These are phyloP conservation scores for Candida yuanshanica DNA, from an alignment of 805 yeast genomes.

Conservation along the genomic window DNA sequence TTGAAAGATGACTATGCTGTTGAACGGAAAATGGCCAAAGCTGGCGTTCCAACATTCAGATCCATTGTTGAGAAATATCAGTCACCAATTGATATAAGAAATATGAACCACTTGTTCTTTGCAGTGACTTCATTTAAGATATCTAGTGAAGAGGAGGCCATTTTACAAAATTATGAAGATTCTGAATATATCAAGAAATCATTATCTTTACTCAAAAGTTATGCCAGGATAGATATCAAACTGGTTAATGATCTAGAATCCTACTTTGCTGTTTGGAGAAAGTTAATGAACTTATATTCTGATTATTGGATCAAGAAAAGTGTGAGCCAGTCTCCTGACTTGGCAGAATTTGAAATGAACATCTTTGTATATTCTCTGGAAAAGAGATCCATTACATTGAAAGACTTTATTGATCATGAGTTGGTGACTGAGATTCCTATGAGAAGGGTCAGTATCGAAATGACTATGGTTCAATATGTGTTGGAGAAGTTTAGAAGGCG, in stretches of 20 bases:
- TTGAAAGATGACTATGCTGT: not conserved
- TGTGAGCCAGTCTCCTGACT: not conserved
- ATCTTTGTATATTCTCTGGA: constrained; percentile 3
- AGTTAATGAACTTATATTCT: constrained; percentile 3
- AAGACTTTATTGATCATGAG: constrained; percentile 3
- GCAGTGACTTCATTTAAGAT: not conserved
- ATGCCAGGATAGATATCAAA: not conserved
- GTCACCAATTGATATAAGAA: not conserved
- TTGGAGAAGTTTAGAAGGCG: not conserved
- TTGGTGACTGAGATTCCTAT: not conserved
- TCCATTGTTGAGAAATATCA: not conserved
- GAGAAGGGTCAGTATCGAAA: not conserved
- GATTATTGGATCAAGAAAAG: constrained; percentile 1
- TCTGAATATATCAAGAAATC: not conserved
- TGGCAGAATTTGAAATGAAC: constrained; percentile 3
- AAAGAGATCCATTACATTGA: not conserved
- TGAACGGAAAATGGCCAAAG: constrained; percentile 3
- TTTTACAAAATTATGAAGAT: not conserved
- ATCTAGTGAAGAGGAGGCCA: not conserved
- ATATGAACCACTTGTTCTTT: constrained; percentile 1
- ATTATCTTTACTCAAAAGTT: not conserved
- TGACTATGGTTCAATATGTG: not conserved
- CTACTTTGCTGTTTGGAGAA: constrained; percentile 4
- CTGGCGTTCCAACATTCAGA: constrained; percentile 2
- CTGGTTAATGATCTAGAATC: not conserved